Base-by-base conservation (phyloP, 805 yeast species). In the Yarrowia keelungensis region DNA sequence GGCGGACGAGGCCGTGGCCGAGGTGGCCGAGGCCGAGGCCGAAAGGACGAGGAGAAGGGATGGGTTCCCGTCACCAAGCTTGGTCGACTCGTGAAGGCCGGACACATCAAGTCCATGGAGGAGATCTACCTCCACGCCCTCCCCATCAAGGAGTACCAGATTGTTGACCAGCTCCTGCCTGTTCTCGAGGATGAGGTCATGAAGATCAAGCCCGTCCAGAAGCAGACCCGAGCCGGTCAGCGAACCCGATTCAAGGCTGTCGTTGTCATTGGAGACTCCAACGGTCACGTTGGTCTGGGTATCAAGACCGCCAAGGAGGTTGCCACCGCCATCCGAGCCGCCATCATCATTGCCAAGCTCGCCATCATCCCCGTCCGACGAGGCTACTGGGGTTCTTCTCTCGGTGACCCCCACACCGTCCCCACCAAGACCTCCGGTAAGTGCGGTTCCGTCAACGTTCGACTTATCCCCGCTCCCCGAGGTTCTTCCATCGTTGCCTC, bases 191-290 rank as follows among this genome's bases (percentile, higher is more conserved):
- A 95, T 83, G 97, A 94, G 87, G 98, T 95, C 81, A 95, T 95
- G 99, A 94, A 94, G 92, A 95, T 95, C 87, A 89, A 94, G 87
- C 97, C 99, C 77, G 99, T 95, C 79, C 99, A 95, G 87, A 95
- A 95, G 90, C 99, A 95, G 87, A 95, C 99, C 89, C 89, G 97
- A 86, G 99, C 99, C 80, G 99, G 99, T 92, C 99, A 95, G 89
- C 94, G 99, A 89, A 95, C 98, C 86, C 92, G 99, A 89, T 93
- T 95, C 90, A 96, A 96, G 95, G 99, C 98, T 84, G 97, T 95
- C 81, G 98, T 95, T 82, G 92, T 95, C 81, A 92, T 95, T 83
- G 99, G 99, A 88, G 99, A 95, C 88, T 86, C 93, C 81, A 92
- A 92, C 92, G 99, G 99, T 84, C 99, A 95, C 89, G 97, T 95